Evolutionary conservation across 257 asterid genomes (phyloP), one percentile per base, ranked within the genome.

Genomic region (Agastache rugosa): DNA sequence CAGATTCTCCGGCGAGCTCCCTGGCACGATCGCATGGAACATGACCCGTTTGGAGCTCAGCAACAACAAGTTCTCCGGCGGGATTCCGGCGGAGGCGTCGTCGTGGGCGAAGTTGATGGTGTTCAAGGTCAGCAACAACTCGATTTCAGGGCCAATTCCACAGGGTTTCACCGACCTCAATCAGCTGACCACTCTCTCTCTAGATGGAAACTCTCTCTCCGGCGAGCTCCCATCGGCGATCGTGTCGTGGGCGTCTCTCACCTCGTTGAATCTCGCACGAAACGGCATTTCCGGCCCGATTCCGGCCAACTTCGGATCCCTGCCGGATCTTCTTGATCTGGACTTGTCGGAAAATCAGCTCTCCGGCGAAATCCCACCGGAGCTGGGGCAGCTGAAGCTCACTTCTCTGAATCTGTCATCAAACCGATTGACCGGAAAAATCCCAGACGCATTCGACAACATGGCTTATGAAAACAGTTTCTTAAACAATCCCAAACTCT

Each of bases 151-250:
- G n/a, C 73, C 48, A 10, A 69, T 91, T 39, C 95, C 98, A 0
- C 76, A 35, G 51, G 89, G 76, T 11, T 44, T 91, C 37, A 93
- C 98, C 4, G 68, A 83, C 14, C 97, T 93, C 78, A 54, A 71
- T 63, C 75, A 78, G 70, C 88, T 89, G 3, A 75, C 3, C 74
- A 82, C 81, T 63, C 77, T 93, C 45, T 48, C 23, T 23, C 89
- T 91, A 4, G 96, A 89, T 56, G 96, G 98, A 3, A 93, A 93
- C 73, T 83, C 83, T 5, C 83, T 93, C 58, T 83, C 92, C 7
- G 96, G 96, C 64, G 83, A 62, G 64, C 79, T 93, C 4, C 98
- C 96, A 19, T 53, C 85, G 34, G 55, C 81, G 41, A 87, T 93
- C 3, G 27, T 77, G 3, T 93, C 98, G 1, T 93, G 98, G 98